Evolutionary conservation across 768 basidiomycete genomes (phyloP).

Genomic region (Suillus tomentosus): DNA sequence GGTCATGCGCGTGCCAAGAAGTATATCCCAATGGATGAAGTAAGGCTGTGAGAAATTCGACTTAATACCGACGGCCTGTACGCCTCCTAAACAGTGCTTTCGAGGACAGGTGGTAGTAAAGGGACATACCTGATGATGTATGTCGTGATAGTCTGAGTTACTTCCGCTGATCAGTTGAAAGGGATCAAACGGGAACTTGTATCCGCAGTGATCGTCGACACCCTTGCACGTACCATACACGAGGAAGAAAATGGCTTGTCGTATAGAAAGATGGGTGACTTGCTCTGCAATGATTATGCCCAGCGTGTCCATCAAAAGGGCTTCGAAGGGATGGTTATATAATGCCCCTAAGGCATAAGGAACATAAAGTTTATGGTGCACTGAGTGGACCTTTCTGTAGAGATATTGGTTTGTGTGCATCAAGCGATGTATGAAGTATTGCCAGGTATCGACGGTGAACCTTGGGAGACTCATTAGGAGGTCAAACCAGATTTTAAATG

Average conservation of each 20-base stretch:
- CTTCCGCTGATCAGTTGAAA: slow-evolving; percentile 82
- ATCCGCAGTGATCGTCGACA: slow-evolving; percentile 95
- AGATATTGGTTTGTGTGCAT: slow-evolving; percentile 92
- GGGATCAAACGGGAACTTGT: slow-evolving; percentile 87
- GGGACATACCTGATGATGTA: slow-evolving; percentile 81
- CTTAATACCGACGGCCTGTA: slow-evolving; percentile 70
- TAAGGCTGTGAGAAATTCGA: slow-evolving; percentile 92
- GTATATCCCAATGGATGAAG: slow-evolving; percentile 87
- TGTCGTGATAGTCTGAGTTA: slow-evolving; percentile 97
- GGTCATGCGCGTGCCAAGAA: slow-evolving; percentile 82
- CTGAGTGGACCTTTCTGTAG: slow-evolving; percentile 89
- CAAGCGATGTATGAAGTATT: slow-evolving; percentile 93
- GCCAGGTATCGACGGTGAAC: slow-evolving; percentile 96
- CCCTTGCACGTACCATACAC: slow-evolving; percentile 84
- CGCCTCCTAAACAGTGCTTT: not conserved
- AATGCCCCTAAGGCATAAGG: slow-evolving; percentile 96
- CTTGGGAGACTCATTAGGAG: slow-evolving; percentile 40
- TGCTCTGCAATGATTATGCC: slow-evolving; percentile 79
- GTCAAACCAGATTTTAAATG: no score
- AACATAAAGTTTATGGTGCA: slow-evolving; percentile 94
- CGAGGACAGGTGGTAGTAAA: not conserved
- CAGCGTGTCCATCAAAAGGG: slow-evolving; percentile 83
- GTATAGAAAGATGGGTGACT: slow-evolving; percentile 64
- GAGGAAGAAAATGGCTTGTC: slow-evolving; percentile 87
- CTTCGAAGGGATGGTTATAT: slow-evolving; percentile 97